Percentiles rank a stretch among this genome's conserved stretches.
Evolutionary conservation across 1,139 yeast genomes (phyloP).

Genomic region (Kurtzmaniella natalensis): DNA sequence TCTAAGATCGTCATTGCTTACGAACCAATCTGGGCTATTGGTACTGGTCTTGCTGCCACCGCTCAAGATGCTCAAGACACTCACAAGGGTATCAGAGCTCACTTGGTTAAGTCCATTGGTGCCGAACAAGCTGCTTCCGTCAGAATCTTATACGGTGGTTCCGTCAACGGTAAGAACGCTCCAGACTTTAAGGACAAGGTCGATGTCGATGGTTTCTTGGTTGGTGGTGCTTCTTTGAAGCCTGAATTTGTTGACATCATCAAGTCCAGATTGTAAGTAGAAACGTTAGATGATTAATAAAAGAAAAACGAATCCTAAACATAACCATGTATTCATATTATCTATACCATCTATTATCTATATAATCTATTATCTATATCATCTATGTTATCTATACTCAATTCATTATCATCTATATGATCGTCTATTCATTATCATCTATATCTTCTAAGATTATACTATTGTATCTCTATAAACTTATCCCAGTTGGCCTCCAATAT

Average conservation of each 20-base stretch:
- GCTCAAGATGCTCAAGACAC: conserved; percentile 96
- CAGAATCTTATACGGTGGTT: conserved; percentile 98
- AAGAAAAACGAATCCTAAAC: too few relatives aligned
- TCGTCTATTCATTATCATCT: too few relatives aligned
- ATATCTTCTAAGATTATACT: conserved; percentile 1
- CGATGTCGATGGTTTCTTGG: conserved; percentile 97
- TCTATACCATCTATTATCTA: too few relatives aligned
- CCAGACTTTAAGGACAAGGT: conserved; percentile 83
- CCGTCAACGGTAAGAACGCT: conserved; percentile 95
- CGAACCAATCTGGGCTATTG: conserved; percentile 99
- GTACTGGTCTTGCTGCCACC: conserved; percentile 99
- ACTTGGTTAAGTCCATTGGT: conserved; percentile 74
- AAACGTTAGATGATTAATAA: too few relatives aligned
- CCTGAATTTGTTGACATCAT: conserved; percentile 95
- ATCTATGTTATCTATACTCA: too few relatives aligned
- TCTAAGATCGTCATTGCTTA: conserved; percentile 89
- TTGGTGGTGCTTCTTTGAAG: conserved; percentile 99
- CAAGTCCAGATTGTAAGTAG: conserved; percentile 74
- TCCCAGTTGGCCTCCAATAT: conserved; percentile 4
- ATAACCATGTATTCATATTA: too few relatives aligned
- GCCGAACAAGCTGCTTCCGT: conserved; percentile 67
- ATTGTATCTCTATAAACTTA: neutral
- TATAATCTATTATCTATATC: too few relatives aligned
- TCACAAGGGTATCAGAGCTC: conserved; percentile 84
- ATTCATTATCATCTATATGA: too few relatives aligned